A percentile compares a stretch with the other conserved stretches of the same genome.
Conservation (phyloP, 352 stramenopile species). For the Thraustochytrium sp. region DNA sequence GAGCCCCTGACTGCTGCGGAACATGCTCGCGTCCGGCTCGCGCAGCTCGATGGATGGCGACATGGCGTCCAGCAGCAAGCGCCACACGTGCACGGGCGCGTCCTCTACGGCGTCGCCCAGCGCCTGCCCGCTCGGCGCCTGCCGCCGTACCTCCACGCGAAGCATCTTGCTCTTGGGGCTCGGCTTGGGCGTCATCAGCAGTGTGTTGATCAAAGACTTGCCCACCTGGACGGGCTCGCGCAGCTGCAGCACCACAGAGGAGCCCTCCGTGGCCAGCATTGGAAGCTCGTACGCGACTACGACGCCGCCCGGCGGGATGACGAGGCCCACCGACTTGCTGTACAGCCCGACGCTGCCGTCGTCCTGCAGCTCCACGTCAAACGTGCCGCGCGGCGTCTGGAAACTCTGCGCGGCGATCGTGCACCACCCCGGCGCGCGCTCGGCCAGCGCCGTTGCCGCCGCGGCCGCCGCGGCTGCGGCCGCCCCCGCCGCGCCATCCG, state of each 20-base stretch:
- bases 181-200: conserved; percentile 23
- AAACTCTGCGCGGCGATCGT: conserved; percentile 20
- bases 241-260: not conserved
- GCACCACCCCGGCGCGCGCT: not conserved
- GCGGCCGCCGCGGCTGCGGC: not conserved
- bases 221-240: not conserved
- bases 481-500: not conserved
- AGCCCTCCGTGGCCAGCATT: not conserved
- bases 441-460: not conserved
- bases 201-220: not conserved
- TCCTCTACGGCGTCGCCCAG: not conserved
- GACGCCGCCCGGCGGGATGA: not conserved
- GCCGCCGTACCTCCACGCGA: not conserved
- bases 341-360: not conserved
- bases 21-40: not conserved
- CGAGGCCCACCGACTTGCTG: not conserved
- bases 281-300: not conserved
- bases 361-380: conserved; percentile 1
- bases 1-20: not conserved
- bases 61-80: not conserved
- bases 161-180: conserved; percentile 29
- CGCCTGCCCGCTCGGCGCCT: not conserved
- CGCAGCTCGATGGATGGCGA: not conserved
- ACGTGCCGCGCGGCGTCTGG: conserved; percentile 10
- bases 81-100: not conserved